Evolutionary conservation across 768 basidiomycete species (phyloP).

Genomic region (Lenzites betulinus): DNA sequence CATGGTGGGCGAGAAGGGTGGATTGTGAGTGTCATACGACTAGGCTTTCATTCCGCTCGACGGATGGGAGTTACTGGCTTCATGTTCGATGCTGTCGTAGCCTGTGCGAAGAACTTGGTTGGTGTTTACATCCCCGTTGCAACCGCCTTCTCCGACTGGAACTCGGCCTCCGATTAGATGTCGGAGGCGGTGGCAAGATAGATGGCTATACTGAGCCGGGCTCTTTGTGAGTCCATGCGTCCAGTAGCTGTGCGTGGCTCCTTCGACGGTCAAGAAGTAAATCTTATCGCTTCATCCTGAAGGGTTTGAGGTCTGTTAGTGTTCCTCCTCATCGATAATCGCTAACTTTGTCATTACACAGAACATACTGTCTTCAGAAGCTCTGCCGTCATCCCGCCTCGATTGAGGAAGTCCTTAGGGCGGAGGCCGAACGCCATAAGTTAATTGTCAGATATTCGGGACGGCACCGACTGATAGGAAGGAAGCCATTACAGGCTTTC

Average conservation of each 20-base stretch:
- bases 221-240: slow-evolving; percentile 6
- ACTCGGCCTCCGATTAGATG: not conserved
- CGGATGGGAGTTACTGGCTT: not conserved
- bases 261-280: not conserved
- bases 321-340: not conserved
- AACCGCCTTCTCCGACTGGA: not conserved
- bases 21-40: not conserved
- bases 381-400: not conserved
- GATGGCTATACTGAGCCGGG: not conserved
- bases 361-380: not conserved
- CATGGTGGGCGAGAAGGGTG: slow-evolving; percentile 1
- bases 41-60: not conserved
- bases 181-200: not conserved
- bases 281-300: not conserved
- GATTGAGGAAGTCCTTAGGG: not conserved
- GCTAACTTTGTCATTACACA: not conserved
- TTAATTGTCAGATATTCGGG: too few species aligned
- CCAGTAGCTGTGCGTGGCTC: too few species aligned
- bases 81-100: not conserved
- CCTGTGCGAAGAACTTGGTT: not conserved
- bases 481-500: too few species aligned
- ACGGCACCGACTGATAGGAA: too few species aligned
- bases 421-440: too few species aligned
- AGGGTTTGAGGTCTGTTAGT: not conserved
- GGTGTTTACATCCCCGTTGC: not conserved